These are phyloP conservation scores for Alternaria sp. DNA, from an alignment of 2,329 filamentous ascomycete species.

Conservation along the genomic window DNA sequence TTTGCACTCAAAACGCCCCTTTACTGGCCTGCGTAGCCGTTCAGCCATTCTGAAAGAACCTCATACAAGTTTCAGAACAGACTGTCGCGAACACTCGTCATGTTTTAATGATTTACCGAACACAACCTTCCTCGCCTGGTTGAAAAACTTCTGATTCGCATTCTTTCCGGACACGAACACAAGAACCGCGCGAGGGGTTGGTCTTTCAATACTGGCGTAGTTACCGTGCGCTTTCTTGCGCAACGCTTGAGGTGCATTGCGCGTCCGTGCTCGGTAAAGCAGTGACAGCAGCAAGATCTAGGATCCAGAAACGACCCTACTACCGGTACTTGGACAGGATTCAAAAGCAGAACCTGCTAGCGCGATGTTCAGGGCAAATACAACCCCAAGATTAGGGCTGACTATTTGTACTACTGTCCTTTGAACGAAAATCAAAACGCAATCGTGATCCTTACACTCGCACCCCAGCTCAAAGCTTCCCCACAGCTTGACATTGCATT, in stretches of 20 bases:
- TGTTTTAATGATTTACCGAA: background rate
- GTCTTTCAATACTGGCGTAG: conserved; percentile 37
- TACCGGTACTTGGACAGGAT: too few species aligned
- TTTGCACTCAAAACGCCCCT: background rate
- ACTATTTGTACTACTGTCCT: too few species aligned
- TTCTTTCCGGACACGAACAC: background rate
- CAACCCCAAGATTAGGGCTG: too few species aligned
- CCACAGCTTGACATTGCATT: too few species aligned
- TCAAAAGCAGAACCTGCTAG: too few species aligned
- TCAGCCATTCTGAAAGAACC: conserved; percentile 16
- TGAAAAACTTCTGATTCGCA: background rate
- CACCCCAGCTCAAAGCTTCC: too few species aligned
- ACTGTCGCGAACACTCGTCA: conserved; percentile 32
- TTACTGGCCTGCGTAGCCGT: background rate
- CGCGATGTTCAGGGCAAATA: too few species aligned
- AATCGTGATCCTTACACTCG: too few species aligned
- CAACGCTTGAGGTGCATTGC: conserved; percentile 38
- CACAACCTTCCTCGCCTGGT: background rate
- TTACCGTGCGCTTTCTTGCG: conserved; percentile 41
- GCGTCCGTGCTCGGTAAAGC: conserved; percentile 15
- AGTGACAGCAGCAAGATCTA: too few species aligned
- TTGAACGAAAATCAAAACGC: too few species aligned
- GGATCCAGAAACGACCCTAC: too few species aligned
- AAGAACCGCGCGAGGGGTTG: background rate
- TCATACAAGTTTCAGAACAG: conserved; percentile 34